phyloP scores from a whole-genome alignment of 371 early-diverging fungal species.

The Smittium culicis region DNA sequence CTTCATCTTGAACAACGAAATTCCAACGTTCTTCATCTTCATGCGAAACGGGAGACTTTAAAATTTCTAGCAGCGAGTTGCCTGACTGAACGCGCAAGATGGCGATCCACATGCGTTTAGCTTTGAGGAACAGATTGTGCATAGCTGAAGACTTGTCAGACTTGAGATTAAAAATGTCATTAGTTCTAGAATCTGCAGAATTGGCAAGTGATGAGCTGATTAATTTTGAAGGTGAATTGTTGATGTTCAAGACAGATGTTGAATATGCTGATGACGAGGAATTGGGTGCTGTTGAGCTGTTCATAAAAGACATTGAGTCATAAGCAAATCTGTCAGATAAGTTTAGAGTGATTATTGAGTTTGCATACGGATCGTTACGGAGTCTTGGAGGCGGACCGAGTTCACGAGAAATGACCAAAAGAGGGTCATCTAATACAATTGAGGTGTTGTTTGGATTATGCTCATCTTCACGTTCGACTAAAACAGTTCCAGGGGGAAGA shows the following conservation, averaged over 20 bases:
- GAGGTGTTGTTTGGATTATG: constrained; percentile 16
- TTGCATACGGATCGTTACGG: constrained; percentile 37
- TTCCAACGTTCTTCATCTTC: constrained; percentile 59
- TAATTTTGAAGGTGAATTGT: constrained; percentile 37
- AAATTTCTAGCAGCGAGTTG: constrained; percentile 58
- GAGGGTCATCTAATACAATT: constrained; percentile 47
- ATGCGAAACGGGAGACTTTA: constrained; percentile 51
- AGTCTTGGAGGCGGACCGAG: constrained; percentile 64
- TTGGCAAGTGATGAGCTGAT: constrained; percentile 12
- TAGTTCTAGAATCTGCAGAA: not conserved
- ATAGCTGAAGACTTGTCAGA: constrained; percentile 30
- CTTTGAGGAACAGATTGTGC: constrained; percentile 63
- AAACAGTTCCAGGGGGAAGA: constrained; percentile 31
- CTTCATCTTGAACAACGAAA: constrained; percentile 37
- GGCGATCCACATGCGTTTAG: constrained; percentile 72
- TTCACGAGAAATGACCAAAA: constrained; percentile 62
- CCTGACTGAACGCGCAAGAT: constrained; percentile 77
- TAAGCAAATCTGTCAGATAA: constrained; percentile 54
- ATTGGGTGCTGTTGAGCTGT: constrained; percentile 19
- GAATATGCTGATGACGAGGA: not conserved
- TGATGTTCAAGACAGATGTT: constrained; percentile 24
- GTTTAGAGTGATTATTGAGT: constrained; percentile 50
- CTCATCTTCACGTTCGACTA: constrained; percentile 25
- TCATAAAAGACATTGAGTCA: constrained; percentile 33
- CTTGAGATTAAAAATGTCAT: constrained; percentile 26